These are phyloP conservation scores for Clonostachys sp. DNA, from an alignment of 2,329 filamentous ascomycete species.

Conservation along the genomic window DNA sequence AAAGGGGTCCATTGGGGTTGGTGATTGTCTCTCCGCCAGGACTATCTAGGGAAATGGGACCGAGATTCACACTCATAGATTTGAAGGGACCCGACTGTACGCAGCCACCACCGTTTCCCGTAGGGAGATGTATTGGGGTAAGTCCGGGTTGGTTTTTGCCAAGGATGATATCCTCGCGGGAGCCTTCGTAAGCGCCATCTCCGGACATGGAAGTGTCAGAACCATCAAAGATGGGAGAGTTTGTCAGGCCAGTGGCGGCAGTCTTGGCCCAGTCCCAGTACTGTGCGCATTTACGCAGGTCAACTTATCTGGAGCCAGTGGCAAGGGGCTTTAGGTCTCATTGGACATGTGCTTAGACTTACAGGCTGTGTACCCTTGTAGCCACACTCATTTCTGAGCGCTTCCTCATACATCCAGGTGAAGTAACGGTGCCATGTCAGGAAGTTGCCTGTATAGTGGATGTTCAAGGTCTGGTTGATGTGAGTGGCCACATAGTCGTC, in stretches of 20 bases:
- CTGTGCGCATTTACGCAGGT: constrained; percentile 6
- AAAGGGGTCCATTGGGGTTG: constrained; percentile 15
- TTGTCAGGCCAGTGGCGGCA: constrained; percentile 23
- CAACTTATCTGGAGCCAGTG: background rate
- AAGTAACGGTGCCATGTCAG: constrained; percentile 23
- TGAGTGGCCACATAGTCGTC: constrained; percentile 47
- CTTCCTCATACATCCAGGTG: constrained; percentile 21
- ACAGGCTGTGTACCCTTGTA: constrained; percentile 33
- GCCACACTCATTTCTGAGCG: constrained; percentile 21
- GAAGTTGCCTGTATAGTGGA: constrained; percentile 31
- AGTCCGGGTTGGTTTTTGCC: constrained; percentile 15
- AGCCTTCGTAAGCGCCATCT: constrained; percentile 28
- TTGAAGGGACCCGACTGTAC: constrained; percentile 44
- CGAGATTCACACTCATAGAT: constrained; percentile 32
- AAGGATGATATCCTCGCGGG: constrained; percentile 12
- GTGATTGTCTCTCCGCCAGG: constrained; percentile 13
- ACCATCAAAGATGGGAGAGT: constrained; percentile 44
- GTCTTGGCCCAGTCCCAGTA: constrained; percentile 43
- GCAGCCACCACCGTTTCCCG: constrained; percentile 52
- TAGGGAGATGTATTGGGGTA: constrained; percentile 23
- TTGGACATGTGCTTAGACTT: constrained; percentile 1
- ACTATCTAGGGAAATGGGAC: constrained; percentile 23
- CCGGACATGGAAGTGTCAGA: constrained; percentile 36
- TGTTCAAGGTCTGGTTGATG: constrained; percentile 36
- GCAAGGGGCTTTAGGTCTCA: no score